These are phyloP conservation scores for Bacidia gigantensis DNA, from an alignment of 495 filamentous ascomycete genomes.

Conservation along the genomic window DNA sequence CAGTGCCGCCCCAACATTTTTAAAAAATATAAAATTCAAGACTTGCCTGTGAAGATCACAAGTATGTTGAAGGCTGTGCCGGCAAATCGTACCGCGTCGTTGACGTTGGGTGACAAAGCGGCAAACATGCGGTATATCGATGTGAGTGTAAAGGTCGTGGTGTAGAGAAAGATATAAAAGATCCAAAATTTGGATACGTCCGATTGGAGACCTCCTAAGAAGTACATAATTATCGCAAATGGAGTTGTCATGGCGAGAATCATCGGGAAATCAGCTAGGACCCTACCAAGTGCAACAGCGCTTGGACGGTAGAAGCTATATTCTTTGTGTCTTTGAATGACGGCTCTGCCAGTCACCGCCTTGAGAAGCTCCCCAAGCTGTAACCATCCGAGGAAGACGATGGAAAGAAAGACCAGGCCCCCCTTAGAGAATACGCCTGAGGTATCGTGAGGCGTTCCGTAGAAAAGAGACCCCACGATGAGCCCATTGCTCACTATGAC, in stretches of 20 bases:
- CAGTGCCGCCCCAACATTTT: background rate
- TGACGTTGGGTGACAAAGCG: slow-evolving; percentile 53
- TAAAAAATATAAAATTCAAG: background rate
- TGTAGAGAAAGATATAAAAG: slow-evolving; percentile 57
- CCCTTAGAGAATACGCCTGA: slow-evolving; percentile 55
- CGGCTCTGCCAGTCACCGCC: slow-evolving; percentile 46
- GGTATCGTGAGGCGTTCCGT: slow-evolving; percentile 47
- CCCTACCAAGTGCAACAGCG: slow-evolving; percentile 53
- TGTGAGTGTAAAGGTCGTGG: slow-evolving; percentile 52
- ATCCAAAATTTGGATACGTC: slow-evolving; percentile 59
- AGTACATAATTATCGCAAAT: slow-evolving; percentile 56
- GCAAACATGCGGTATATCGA: slow-evolving; percentile 67
- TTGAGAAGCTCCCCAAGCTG: slow-evolving; percentile 48
- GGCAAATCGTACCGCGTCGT: slow-evolving; percentile 58
- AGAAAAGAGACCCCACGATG: slow-evolving; percentile 66
- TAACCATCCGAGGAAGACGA: slow-evolving; percentile 64
- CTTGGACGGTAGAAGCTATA: slow-evolving; percentile 73
- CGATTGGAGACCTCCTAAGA: slow-evolving; percentile 50
- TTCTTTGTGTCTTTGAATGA: slow-evolving; percentile 52
- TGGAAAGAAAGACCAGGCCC: slow-evolving; percentile 58
- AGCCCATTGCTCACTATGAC: slow-evolving; percentile 63
- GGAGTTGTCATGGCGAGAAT: slow-evolving; percentile 47
- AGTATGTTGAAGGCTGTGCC: slow-evolving; percentile 53
- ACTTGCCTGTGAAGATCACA: background rate
- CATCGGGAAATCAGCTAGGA: slow-evolving; percentile 55